phyloP scores from a whole-genome alignment of 495 filamentous ascomycete species.

The Oidiodendron maius region DNA sequence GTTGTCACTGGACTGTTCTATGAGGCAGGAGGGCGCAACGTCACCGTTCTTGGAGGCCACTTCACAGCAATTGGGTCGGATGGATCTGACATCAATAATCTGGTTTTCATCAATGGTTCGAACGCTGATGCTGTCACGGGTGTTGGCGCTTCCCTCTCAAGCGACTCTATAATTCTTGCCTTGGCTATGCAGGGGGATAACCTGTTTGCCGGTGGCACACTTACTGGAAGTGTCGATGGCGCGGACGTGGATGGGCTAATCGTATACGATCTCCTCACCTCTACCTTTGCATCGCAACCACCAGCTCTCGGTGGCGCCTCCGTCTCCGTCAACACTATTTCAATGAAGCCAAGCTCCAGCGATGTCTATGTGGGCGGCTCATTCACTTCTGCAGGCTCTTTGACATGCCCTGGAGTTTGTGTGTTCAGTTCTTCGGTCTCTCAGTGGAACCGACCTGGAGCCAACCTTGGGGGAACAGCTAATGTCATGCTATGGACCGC shows the following conservation, averaged over 20 bases:
- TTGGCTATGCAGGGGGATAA: conserved; percentile 60
- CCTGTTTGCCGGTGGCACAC: conserved; percentile 75
- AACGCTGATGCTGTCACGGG: conserved; percentile 62
- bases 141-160: conserved; percentile 56
- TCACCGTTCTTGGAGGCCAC: conserved; percentile 84
- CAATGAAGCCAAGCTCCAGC: conserved; percentile 53
- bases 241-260: conserved; percentile 66
- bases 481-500: conserved; percentile 69
- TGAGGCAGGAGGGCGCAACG: conserved; percentile 56
- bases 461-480: conserved; percentile 61
- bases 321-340: conserved; percentile 71
- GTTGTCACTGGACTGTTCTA: conserved; percentile 76
- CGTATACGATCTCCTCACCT: conserved; percentile 64
- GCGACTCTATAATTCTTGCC: conserved; percentile 69
- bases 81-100: conserved; percentile 68
- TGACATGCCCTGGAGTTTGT: conserved; percentile 78
- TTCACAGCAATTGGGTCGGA: conserved; percentile 68
- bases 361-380: conserved; percentile 83
- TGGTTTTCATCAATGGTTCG: conserved; percentile 61
- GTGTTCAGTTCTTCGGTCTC: conserved; percentile 57
- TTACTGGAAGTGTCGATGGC: conserved; percentile 65
- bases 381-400: conserved; percentile 75
- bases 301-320: conserved; percentile 60
- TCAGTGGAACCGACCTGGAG: conserved; percentile 76
- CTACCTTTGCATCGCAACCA: conserved; percentile 60